Evolutionary conservation across 1,284 basidiomycete genomes (phyloP), one percentile per base, ranked within the genome.

Genomic region (Rhodofomes roseus): DNA sequence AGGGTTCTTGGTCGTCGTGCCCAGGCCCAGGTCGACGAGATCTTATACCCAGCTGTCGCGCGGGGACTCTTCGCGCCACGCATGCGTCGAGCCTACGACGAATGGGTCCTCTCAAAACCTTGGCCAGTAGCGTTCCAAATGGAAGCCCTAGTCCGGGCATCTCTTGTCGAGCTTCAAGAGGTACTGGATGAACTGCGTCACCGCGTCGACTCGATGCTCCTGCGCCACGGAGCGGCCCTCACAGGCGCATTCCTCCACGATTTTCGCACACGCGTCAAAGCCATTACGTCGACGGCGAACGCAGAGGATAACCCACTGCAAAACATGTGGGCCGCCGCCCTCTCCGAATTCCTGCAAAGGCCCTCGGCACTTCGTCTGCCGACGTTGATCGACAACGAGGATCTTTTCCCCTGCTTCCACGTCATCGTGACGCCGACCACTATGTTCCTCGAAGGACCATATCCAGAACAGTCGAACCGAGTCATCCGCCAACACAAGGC

Each of bases 391-490:
- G 5, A n/a, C 48, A 79, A 76, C 62, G 69, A 80, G 34, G 31
- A 52, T 25, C 50, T 52, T 22, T 87, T 85, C 69, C 70, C 82
- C 20, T 79, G 83, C 52, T 72, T 81, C 34, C 85, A 85, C 65
- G 79, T 83, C 52, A 77, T 71, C 5, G 72, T 89, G 48, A 86
- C 86, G 0, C 88, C 88, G 0, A 88, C 87, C 0, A 76, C 78
- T 0, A 77, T 84, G 61, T 66, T 71, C 48, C 74, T 89, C 29
- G 79, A 82, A 41, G 89, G 90, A 0, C 87, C 87, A 1, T 80
- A 79, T 61, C 79, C 78, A 1, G 87, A 90, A 63, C 81, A 83
- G 23, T 85, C 85, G 0, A 92, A 90, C 65, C 75, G 87, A 12
- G 80, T 90, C 23, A 79, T 87, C 54, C 78, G 84, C n/a, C 68